Conservation (phyloP, 2,329 filamentous ascomycete species). For the Huntiella omanensis region DNA sequence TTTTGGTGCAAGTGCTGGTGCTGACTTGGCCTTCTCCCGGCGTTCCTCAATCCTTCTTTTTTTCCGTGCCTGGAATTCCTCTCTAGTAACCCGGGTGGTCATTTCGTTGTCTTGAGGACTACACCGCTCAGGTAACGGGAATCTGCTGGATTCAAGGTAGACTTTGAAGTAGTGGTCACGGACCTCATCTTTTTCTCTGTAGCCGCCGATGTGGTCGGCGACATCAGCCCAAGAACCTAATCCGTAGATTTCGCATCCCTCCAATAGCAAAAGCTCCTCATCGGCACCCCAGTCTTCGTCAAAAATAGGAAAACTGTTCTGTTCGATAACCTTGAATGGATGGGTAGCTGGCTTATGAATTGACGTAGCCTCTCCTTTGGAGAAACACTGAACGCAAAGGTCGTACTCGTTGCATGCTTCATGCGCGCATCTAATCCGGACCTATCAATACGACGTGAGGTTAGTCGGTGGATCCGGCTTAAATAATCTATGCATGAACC, state of each 20-base stretch:
- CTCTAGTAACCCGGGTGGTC: conserved; percentile 63
- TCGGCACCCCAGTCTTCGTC: conserved; percentile 91
- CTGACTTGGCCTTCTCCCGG: conserved; percentile 70
- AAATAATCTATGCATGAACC: conserved; percentile 18
- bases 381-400: conserved; percentile 88
- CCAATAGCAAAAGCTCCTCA: conserved; percentile 80
- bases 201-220: conserved; percentile 92
- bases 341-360: conserved; percentile 77
- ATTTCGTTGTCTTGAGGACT: conserved; percentile 65
- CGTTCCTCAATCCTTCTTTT: conserved; percentile 85
- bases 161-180: conserved; percentile 81
- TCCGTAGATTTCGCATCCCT: conserved; percentile 91
- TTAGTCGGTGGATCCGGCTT: not conserved
- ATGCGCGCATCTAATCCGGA: conserved; percentile 84
- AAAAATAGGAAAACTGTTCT: conserved; percentile 96
- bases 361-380: conserved; percentile 59
- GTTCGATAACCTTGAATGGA: conserved; percentile 84
- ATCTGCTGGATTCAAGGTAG: conserved; percentile 65
- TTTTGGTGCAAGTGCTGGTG: conserved; percentile 68
- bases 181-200: conserved; percentile 85
- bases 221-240: conserved; percentile 96
- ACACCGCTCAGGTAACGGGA: conserved; percentile 73
- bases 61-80: conserved; percentile 84
- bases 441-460: conserved; percentile 28
- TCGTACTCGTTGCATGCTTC: conserved; percentile 80